These are phyloP conservation scores for Colletotrichum scovillei DNA, from an alignment of 2,329 filamentous ascomycete species.

Conservation along the genomic window DNA sequence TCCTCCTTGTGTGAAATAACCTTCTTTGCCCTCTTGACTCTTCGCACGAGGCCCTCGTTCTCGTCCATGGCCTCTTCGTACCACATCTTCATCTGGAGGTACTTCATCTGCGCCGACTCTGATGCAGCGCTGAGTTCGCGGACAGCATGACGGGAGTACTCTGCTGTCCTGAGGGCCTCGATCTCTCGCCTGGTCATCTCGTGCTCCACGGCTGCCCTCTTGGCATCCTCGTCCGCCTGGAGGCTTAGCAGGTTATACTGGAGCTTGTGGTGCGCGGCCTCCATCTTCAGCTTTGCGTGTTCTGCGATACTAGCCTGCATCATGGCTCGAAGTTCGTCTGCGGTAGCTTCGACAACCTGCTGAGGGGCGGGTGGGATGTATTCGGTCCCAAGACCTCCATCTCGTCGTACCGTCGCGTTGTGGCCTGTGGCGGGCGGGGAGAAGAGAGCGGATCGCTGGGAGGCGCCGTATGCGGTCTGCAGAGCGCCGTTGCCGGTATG, in stretches of 20 bases:
- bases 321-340: conserved; percentile 68
- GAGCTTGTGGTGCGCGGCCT: conserved; percentile 89
- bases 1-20: conserved; percentile 83
- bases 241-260: conserved; percentile 88
- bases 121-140: conserved; percentile 63
- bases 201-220: conserved; percentile 89
- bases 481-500: conserved; percentile 42
- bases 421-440: conserved; percentile 65
- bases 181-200: conserved; percentile 92
- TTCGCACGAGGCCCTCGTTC: conserved; percentile 71
- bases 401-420: conserved; percentile 44
- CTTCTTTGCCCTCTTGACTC: conserved; percentile 79
- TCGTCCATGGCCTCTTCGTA: conserved; percentile 76
- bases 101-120: conserved; percentile 65
- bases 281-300: conserved; percentile 76
- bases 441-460: conserved; percentile 61
- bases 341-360: conserved; percentile 63
- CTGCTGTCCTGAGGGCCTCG: conserved; percentile 81
- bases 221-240: conserved; percentile 85
- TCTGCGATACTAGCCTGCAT: conserved; percentile 66
- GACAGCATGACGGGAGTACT: conserved; percentile 73
- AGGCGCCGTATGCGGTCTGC: conserved; percentile 46
- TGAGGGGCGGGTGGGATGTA: conserved; percentile 60
- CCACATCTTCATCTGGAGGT: conserved; percentile 71
- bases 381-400: conserved; percentile 44